Base-by-base conservation (phyloP, 1,284 basidiomycete genomes). In the Puccinia novopanici region DNA sequence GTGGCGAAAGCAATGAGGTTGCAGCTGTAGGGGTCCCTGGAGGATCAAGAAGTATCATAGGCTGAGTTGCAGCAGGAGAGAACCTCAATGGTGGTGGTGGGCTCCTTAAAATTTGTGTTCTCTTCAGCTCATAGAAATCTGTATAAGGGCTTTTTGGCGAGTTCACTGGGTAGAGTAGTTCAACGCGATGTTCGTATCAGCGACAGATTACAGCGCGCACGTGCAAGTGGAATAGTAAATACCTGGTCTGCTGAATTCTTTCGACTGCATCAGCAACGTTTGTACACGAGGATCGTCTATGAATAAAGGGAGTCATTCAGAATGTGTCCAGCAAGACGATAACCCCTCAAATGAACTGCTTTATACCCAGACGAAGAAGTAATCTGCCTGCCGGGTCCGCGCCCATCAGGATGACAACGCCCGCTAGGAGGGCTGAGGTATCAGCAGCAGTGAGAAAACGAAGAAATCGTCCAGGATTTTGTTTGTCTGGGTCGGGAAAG, bases 391-490 rank as follows among this genome's bases (percentile, higher is more conserved):
- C 45, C 9, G 72, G 55, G 42, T 75, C 72, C 34, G 72, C 40
- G 55, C 72, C 72, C 40, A 75, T 61, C 40, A 75, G 59, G 50
- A 42, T 61, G 24, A 75, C 42, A 42, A 75, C 72, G 15, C 52
- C 72, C 37, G 72, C 72, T 45, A 75, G 72, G 15, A 75, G 72
- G 5, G 72, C 37, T 8, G 72, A 63, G 5, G 72, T 55, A 50
- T 75, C 55, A 75, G 55, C 54, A 61, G 55, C 72, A 30, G 40
- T 54, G 45, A 75, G 72, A 50, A 75, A 75, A 12, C 57, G 54
- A 45, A 75, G 57, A 55, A 75, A 75, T 61, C 72, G 72, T 6
- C 40, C 54, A 75, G 72, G 55, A 61, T 75, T 59, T 75, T 30
- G 37, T 63, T 63, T 75, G n/a, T 48, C 42, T 24, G 55, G 57